These are phyloP conservation scores for Lactifluus echinatus DNA, from an alignment of 768 basidiomycete species.

Conservation along the genomic window DNA sequence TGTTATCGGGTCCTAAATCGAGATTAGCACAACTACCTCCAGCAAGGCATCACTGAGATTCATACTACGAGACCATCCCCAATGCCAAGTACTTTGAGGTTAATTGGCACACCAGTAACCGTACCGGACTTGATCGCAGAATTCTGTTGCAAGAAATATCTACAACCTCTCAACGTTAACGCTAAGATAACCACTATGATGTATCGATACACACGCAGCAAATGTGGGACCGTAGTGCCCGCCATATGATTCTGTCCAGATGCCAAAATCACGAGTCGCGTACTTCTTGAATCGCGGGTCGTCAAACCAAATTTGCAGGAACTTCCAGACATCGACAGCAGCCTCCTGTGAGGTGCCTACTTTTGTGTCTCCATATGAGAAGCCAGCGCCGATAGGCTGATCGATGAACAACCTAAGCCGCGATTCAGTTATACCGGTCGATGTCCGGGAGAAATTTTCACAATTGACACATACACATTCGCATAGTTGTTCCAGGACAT, in stretches of 20 bases:
- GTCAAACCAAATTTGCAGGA: slow-evolving; percentile 53
- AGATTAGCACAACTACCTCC: too few species aligned
- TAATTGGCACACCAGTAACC: slow-evolving; percentile 39
- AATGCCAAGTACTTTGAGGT: slow-evolving; percentile 52
- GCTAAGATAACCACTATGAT: not conserved
- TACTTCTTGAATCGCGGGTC: slow-evolving; percentile 46
- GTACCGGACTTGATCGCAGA: slow-evolving; percentile 41
- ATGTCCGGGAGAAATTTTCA: not conserved
- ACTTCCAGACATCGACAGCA: slow-evolving; percentile 50
- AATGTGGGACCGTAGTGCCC: slow-evolving; percentile 35
- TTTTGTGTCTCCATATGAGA: slow-evolving; percentile 44
- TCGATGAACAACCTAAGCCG: slow-evolving; percentile 44
- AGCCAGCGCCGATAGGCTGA: slow-evolving; percentile 57
- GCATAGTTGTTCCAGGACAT: slow-evolving; percentile 51
- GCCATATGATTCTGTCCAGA: slow-evolving; percentile 56
- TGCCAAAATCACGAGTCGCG: slow-evolving; percentile 37
- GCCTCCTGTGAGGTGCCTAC: slow-evolving; percentile 47
- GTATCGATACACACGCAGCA: slow-evolving; percentile 24
- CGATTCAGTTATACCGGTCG: not conserved
- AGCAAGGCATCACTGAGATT: too few species aligned
- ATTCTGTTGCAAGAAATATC: slow-evolving; percentile 51
- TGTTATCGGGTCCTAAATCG: too few species aligned
- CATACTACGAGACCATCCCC: slow-evolving; percentile 56
- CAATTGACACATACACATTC: slow-evolving; percentile 30
- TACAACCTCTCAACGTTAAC: not conserved